phyloP scores from a whole-genome alignment of 75 land plant species.

The Sequoiadendron giganteum region DNA sequence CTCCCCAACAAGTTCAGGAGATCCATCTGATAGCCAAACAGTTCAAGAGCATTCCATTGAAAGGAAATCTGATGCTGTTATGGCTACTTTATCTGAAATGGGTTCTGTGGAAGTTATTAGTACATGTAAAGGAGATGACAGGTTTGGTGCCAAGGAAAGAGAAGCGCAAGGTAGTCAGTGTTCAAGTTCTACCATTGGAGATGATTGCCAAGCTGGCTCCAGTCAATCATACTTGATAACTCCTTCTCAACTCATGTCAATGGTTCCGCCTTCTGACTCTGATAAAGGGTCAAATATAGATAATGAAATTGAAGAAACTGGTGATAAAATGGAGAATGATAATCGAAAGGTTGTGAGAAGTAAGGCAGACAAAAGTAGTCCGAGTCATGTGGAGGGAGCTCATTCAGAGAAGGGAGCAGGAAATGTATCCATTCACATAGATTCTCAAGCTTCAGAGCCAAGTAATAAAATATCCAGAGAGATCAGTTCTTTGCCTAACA shows the following conservation, averaged over 20 bases:
- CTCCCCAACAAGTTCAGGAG: constrained; percentile 8
- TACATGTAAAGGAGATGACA: constrained; percentile 15
- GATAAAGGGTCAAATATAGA: constrained; percentile 22
- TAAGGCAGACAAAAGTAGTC: constrained; percentile 51
- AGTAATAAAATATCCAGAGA: constrained; percentile 33
- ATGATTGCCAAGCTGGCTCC: constrained; percentile 20
- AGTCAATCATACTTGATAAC: constrained; percentile 72
- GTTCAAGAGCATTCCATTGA: constrained; percentile 42
- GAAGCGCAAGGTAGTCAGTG: constrained; percentile 23
- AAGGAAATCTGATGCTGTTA: constrained; percentile 33
- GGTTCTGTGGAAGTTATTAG: constrained; percentile 11
- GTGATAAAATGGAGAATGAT: constrained; percentile 23
- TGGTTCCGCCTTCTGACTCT: constrained; percentile 25
- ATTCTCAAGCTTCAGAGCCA: constrained; percentile 39
- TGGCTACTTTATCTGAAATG: constrained; percentile 23
- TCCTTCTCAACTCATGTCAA: constrained; percentile 78
- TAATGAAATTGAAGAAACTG: constrained; percentile 37
- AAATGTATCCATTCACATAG: constrained; percentile 21
- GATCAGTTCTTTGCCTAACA: constrained; percentile 24
- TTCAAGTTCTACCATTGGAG: constrained; percentile 25
- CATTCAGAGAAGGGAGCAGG: constrained; percentile 17
- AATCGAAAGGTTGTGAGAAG: constrained; percentile 49
- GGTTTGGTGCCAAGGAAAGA: constrained; percentile 19
- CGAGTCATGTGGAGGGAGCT: constrained; percentile 22
- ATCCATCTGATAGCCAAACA: constrained; percentile 28